phyloP scores from a whole-genome alignment of 805 yeast genomes.

The Wickerhamiella domercqiae region DNA sequence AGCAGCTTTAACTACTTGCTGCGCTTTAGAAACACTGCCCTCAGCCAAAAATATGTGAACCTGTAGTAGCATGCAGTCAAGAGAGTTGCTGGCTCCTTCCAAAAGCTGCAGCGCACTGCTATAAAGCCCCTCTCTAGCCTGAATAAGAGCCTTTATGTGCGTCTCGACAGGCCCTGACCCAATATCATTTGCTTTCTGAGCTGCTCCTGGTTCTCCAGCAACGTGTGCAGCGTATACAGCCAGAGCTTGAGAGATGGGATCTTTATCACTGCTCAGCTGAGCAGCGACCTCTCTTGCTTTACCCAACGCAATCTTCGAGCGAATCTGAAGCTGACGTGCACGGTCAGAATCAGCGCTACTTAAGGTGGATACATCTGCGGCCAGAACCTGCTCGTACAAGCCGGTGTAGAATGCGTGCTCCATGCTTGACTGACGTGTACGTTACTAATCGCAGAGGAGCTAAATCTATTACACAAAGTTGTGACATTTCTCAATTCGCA shows the following conservation, averaged over 20 bases:
- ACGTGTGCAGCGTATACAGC: conserved; percentile 18
- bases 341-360: conserved; percentile 15
- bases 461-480: neutral
- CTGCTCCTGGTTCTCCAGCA: conserved; percentile 15
- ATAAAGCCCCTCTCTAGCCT: conserved; percentile 27
- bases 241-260: conserved; percentile 18
- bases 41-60: conserved; percentile 28
- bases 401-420: conserved; percentile 30
- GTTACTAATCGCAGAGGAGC: neutral
- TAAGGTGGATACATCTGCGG: conserved; percentile 17
- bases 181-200: conserved; percentile 9
- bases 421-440: conserved; percentile 15
- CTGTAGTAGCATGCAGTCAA: conserved; percentile 25
- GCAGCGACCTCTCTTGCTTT: conserved; percentile 20
- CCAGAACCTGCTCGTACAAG: conserved; percentile 24
- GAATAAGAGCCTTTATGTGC: conserved; percentile 29
- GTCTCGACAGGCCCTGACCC: conserved; percentile 22
- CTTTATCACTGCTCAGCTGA: conserved; percentile 13
- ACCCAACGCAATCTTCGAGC: conserved; percentile 27
- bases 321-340: conserved; percentile 23
- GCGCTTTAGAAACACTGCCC: conserved; percentile 32
- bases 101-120: conserved; percentile 31
- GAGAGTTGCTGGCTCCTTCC: conserved; percentile 26
- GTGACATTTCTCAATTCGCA: neutral
- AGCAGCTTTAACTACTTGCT: conserved; percentile 30